phyloP scores from a whole-genome alignment of 768 basidiomycete genomes.

The Crepidotus variabilis region DNA sequence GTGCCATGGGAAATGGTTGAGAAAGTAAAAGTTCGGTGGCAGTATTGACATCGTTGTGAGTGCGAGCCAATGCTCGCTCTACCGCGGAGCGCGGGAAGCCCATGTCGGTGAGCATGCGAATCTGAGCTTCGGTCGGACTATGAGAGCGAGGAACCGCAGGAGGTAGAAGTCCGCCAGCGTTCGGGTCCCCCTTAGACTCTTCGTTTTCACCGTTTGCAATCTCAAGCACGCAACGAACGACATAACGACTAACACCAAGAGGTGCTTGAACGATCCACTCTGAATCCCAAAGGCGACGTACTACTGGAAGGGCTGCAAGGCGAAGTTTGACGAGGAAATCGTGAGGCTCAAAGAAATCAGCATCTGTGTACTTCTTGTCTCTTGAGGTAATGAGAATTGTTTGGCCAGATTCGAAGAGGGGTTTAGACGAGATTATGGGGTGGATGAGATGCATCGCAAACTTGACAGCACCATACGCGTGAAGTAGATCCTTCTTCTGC shows the following conservation, averaged over 20 bases:
- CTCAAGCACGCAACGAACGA: conserved; percentile 76
- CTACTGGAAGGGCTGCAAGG: conserved; percentile 59
- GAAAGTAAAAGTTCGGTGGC: conserved; percentile 86
- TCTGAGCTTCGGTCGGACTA: conserved; percentile 71
- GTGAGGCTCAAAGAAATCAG: conserved; percentile 79
- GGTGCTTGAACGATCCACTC: conserved; percentile 79
- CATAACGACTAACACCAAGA: conserved; percentile 66
- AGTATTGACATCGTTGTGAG: conserved; percentile 83
- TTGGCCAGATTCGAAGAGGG: conserved; percentile 83
- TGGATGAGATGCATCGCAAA: conserved; percentile 75
- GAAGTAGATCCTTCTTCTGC: conserved; percentile 62
- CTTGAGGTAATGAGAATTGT: conserved; percentile 66
- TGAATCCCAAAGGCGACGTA: conserved; percentile 75
- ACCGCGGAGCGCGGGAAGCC: conserved; percentile 91
- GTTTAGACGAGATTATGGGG: conserved; percentile 73
- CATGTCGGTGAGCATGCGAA: conserved; percentile 91
- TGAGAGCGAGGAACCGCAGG: conserved; percentile 30
- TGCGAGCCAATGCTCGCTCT: conserved; percentile 77
- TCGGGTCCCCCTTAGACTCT: conserved; percentile 48
- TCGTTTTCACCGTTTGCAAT: conserved; percentile 82
- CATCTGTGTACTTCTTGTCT: conserved; percentile 76
- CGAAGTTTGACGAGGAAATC: conserved; percentile 86
- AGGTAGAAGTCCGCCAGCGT: conserved; percentile 25
- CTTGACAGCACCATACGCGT: conserved; percentile 80
- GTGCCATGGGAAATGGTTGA: conserved; percentile 74